phyloP scores from a whole-genome alignment of 805 yeast species.

The Ascoidea rubescens region DNA sequence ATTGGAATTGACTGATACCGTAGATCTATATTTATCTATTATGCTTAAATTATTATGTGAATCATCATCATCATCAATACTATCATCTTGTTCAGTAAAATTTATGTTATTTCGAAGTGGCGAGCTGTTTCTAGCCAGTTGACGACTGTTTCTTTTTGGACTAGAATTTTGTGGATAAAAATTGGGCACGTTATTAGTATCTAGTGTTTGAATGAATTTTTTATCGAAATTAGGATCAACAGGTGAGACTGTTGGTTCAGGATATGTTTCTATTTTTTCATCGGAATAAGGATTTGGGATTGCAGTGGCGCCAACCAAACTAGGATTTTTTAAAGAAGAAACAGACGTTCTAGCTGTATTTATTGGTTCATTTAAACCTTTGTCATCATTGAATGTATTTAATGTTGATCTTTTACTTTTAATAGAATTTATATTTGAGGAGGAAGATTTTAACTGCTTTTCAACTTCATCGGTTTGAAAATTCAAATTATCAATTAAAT shows the following conservation, averaged over 20 bases:
- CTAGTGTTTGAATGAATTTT: neutral
- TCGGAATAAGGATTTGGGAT: neutral
- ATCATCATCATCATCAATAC: neutral
- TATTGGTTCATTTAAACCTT: neutral
- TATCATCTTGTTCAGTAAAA: neutral
- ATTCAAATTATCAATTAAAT: neutral
- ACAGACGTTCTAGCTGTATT: neutral
- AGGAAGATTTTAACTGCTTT: neutral
- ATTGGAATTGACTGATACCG: constrained; percentile 15
- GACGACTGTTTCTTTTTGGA: neutral
- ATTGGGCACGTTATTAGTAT: neutral
- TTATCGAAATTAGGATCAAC: neutral
- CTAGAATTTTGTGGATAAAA: neutral
- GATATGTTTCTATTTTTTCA: neutral
- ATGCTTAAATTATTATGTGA: neutral
- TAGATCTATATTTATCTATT: neutral
- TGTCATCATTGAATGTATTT: neutral
- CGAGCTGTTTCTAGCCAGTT: neutral
- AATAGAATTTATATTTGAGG: neutral
- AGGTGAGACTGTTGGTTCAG: neutral
- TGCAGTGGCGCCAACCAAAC: neutral
- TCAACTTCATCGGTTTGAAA: neutral
- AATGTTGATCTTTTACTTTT: neutral
- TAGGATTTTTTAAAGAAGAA: neutral
- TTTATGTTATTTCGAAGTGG: neutral